Evolutionary conservation across 225 moss, liverwort and hornwort genomes (phyloP), one percentile per base, ranked within the genome.

Genomic region (Straminergon stramineum): DNA sequence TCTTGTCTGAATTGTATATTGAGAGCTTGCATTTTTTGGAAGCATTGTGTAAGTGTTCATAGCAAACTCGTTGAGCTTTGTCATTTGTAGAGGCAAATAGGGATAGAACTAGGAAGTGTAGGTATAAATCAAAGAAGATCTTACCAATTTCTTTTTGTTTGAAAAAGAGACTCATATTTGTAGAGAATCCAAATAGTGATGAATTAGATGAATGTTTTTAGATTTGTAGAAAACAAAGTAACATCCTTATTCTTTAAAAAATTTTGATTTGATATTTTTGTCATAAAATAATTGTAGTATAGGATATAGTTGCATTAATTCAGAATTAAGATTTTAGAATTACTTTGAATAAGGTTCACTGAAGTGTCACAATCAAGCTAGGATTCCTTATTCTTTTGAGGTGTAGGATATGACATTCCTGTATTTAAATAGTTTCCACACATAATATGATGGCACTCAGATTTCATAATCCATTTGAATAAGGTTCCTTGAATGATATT

Each of bases 371-470:
- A 39, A 23, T n/a, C 23, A 69, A 13, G 13, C 22, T n/a, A n/a
- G 7, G 7, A n/a, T 7, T 69, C 23, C 23, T 23, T 37, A 69
- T 69, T n/a, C 13, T 11, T 69, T 39, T 69, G n/a, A 69, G 13
- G 7, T 39, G 7, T 7, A 17, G 1, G 4, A 31, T 19, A 18
- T 48, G 27, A 7, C 18, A 31, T 75, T 75, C 18, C 3, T 75
- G 48, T 48, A 7, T 7, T 51, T 5, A 75, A 75, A 75, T 31
- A 31, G 7, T 31, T 48, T 6, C 2, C 18, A 10, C 1, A 75
- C 4, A 48, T 1, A 31, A 48, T 48, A 7, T 75, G 3, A 48
- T 31, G 11, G 6, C 6, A 31, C 1, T 48, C 1, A 70, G 0
- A 70, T 70, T 69, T 39, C 13, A 69, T 13, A 69, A 23, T 22